Evolutionary conservation across 1,139 yeast species (phyloP).

Genomic region (Taphrina populina): DNA sequence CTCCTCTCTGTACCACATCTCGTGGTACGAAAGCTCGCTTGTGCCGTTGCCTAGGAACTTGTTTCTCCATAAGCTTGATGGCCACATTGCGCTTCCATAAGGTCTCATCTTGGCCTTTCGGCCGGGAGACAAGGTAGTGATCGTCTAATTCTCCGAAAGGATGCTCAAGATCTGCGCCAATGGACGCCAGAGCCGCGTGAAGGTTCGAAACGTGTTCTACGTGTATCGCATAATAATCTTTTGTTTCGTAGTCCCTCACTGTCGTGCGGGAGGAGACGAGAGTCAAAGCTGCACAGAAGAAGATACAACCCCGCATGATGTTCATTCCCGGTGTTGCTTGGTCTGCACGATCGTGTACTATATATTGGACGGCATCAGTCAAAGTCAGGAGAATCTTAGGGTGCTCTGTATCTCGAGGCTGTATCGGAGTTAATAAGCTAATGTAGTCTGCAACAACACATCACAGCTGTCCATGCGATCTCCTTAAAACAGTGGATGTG

Average conservation of each 20-base stretch:
- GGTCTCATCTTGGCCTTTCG: conserved; percentile 4
- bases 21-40: conserved; percentile 8
- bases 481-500: too few species aligned
- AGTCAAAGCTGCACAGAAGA: not conserved
- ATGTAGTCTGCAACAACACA: too few species aligned
- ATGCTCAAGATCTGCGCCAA: conserved; percentile 44
- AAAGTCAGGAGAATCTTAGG: too few species aligned
- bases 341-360: too few species aligned
- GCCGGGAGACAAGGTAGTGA: conserved; percentile 45
- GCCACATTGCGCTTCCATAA: conserved; percentile 1
- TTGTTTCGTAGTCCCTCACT: conserved; percentile 21
- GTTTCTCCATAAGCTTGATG: conserved; percentile 12
- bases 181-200: conserved; percentile 32
- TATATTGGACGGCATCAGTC: too few species aligned
- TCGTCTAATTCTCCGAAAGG: conserved; percentile 43
- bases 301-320: too few species aligned
- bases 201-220: conserved; percentile 8
- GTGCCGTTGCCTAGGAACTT: conserved; percentile 11
- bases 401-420: too few species aligned
- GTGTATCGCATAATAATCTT: conserved; percentile 29
- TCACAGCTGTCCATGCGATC: too few species aligned
- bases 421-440: too few species aligned
- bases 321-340: too few species aligned
- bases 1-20: too few species aligned
- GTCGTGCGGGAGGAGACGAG: not conserved